A percentile compares a stretch with the other conserved stretches of the same genome.
Evolutionary conservation across 2,329 filamentous ascomycete species (phyloP).

Genomic region (Albophoma yamanashiensis): DNA sequence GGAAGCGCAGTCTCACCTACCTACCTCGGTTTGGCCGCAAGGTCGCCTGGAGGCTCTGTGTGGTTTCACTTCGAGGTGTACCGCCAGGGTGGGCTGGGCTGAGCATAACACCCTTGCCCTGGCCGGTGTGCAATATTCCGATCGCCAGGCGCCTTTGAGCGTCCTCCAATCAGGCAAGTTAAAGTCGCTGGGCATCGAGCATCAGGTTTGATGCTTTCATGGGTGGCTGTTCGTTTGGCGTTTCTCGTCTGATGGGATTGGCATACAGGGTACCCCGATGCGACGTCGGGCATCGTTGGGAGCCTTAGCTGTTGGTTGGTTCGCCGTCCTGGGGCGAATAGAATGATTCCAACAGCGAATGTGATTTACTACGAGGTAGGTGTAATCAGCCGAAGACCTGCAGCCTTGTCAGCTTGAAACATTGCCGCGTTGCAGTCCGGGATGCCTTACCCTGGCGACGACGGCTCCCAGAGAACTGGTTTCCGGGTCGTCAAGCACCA

Average conservation of each 20-base stretch:
- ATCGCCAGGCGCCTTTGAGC: background rate
- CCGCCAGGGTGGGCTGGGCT: background rate
- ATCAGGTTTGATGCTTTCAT: background rate
- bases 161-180: background rate
- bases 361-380: too few relatives aligned
- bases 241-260: background rate
- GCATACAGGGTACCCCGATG: background rate
- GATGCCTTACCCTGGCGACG: background rate
- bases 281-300: background rate
- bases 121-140: too few relatives aligned
- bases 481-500: too few relatives aligned
- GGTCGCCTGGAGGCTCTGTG: background rate
- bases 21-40: background rate
- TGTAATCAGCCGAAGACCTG: too few relatives aligned
- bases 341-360: too few relatives aligned
- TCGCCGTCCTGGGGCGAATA: background rate
- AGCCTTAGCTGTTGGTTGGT: background rate
- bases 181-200: background rate
- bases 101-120: background rate
- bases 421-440: background rate
- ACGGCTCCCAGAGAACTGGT: background rate
- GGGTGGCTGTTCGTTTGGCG: background rate
- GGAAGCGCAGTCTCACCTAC: background rate
- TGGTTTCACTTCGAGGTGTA: background rate
- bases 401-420: background rate